These are phyloP conservation scores for Neoscytalidium dimidiatum DNA, from an alignment of 2,329 filamentous ascomycete genomes.

Conservation along the genomic window DNA sequence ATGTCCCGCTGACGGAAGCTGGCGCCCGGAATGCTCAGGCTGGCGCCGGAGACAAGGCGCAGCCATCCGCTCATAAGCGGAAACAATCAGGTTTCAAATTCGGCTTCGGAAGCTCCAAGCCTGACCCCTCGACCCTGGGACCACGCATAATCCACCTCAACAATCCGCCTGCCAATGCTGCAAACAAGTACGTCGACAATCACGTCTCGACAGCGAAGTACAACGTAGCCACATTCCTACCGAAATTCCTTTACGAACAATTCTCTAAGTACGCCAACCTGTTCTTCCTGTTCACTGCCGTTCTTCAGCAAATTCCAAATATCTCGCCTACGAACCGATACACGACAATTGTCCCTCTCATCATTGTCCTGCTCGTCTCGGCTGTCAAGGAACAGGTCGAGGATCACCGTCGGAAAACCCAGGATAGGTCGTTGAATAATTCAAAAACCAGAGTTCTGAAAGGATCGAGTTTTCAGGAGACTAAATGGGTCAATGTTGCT, in stretches of 20 bases:
- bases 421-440: constrained; percentile 83
- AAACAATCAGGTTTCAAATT: constrained; percentile 74
- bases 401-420: constrained; percentile 85
- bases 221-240: constrained; percentile 87
- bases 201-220: constrained; percentile 98
- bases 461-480: constrained; percentile 80
- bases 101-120: constrained; percentile 80
- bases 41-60: constrained; percentile 47
- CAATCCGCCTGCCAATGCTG: constrained; percentile 87
- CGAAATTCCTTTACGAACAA: constrained; percentile 96
- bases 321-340: constrained; percentile 94
- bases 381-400: constrained; percentile 93
- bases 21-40: constrained; percentile 47
- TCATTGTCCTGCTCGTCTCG: constrained; percentile 89
- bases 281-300: constrained; percentile 98
- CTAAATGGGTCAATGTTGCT: constrained; percentile 89
- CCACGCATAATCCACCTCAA: constrained; percentile 94
- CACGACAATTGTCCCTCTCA: constrained; percentile 93
- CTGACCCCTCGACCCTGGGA: constrained; percentile 86
- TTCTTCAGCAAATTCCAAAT: constrained; percentile 90
- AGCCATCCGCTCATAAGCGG: constrained; percentile 58
- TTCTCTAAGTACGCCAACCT: constrained; percentile 99
- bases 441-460: constrained; percentile 81
- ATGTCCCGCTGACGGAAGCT: constrained; percentile 86
- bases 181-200: constrained; percentile 92